Evolutionary conservation across 176 grass and related monocot genomes (phyloP).

Genomic region (Lolium multiflorum): DNA sequence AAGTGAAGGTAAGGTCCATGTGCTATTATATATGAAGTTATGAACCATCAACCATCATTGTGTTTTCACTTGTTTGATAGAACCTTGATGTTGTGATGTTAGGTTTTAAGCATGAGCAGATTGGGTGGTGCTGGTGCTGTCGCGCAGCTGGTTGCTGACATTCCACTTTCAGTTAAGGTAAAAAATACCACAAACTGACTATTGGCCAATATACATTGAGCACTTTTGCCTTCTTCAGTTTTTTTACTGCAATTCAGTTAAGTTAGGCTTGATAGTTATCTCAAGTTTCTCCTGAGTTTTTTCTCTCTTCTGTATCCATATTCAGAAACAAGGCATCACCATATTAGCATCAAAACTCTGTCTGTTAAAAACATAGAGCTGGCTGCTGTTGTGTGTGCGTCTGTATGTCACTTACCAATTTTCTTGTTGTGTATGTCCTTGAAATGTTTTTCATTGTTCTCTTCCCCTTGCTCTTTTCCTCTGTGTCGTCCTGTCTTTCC

Average conservation of each 20-base stretch:
- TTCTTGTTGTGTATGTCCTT: background rate
- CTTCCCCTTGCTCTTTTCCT: background rate
- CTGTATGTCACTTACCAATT: background rate
- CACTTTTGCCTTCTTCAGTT: slow-evolving; percentile 1
- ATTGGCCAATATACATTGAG: slow-evolving; percentile 29
- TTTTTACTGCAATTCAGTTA: background rate
- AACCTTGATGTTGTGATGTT: slow-evolving; percentile 36
- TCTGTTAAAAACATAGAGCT: background rate
- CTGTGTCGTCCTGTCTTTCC: no score
- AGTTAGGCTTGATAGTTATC: background rate
- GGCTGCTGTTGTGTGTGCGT: slow-evolving; percentile 7
- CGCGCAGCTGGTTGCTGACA: slow-evolving; percentile 94
- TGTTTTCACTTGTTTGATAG: slow-evolving; percentile 41
- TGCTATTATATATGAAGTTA: slow-evolving; percentile 34
- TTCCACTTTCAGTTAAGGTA: slow-evolving; percentile 94
- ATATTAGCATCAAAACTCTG: background rate
- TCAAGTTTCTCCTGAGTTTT: slow-evolving; percentile 5
- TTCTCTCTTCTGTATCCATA: slow-evolving; percentile 2
- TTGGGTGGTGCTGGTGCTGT: slow-evolving; percentile 96
- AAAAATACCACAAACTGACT: background rate
- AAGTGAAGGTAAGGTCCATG: slow-evolving; percentile 84
- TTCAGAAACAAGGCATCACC: background rate
- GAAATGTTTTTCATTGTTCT: background rate
- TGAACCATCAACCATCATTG: background rate
- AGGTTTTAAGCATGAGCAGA: slow-evolving; percentile 99